Percentiles rank a stretch among this genome's conserved stretches.
Evolutionary conservation across 2,329 filamentous ascomycete species (phyloP).

Genomic region (Microsporum ferrugineum): DNA sequence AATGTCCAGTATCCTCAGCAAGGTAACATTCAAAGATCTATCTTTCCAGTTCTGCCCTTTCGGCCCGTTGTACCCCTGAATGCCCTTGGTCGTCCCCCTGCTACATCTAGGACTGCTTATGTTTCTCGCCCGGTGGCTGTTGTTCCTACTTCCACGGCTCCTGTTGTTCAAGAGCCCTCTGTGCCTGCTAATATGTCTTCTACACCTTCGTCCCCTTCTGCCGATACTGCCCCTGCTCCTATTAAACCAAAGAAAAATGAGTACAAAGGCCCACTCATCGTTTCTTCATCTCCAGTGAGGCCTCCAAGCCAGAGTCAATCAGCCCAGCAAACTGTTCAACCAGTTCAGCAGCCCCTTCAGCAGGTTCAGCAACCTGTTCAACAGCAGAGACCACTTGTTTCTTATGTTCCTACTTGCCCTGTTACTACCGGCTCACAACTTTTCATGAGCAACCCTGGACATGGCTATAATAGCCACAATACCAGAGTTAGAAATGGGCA

Average conservation of each 20-base stretch:
- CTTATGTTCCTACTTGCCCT: background rate
- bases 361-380: background rate
- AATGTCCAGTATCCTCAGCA: background rate
- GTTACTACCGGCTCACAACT: background rate
- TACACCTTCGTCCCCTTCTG: background rate
- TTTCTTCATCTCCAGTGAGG: slow-evolving; percentile 8
- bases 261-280: slow-evolving; percentile 12
- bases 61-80: background rate
- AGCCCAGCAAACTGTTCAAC: background rate
- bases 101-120: background rate
- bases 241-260: slow-evolving; percentile 2
- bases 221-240: background rate
- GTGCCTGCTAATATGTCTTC: background rate
- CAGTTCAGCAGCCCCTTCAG: background rate
- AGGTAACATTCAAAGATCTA: background rate
- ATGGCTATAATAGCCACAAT: background rate
- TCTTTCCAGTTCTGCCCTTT: background rate
- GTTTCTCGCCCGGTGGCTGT: background rate
- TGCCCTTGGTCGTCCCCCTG: no score
- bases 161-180: background rate
- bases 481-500: background rate
- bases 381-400: background rate
- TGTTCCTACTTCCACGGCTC: background rate
- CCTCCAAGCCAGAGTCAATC: background rate
- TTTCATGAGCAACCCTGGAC: background rate